Conservation (phyloP, 129 eudicot species). For the Cynara cardunculus region DNA sequence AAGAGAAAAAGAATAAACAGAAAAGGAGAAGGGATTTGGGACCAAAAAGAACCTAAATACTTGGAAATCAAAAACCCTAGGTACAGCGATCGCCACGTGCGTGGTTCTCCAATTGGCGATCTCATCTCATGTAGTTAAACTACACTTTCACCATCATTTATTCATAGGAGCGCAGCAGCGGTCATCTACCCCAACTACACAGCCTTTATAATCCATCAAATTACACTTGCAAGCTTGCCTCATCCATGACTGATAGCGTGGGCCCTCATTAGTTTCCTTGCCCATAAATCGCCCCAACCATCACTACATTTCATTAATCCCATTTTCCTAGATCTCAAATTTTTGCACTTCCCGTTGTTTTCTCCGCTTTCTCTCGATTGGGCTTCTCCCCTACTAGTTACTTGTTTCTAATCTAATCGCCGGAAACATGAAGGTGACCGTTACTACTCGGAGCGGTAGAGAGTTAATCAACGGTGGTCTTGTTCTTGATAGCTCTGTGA, state of each 20-base stretch:
- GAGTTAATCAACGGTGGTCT: slow-evolving; percentile 82
- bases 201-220: slow-evolving; percentile 38
- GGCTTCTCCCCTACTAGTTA: neutral
- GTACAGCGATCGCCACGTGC: neutral
- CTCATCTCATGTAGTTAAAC: neutral
- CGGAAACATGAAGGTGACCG: slow-evolving; percentile 75
- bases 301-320: neutral
- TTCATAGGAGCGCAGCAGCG: slow-evolving; percentile 16
- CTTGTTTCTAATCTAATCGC: neutral
- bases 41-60: neutral
- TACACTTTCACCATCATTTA: neutral
- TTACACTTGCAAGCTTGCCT: neutral
- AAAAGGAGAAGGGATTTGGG: neutral
- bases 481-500: slow-evolving; percentile 72
- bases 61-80: neutral
- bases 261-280: neutral
- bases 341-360: slow-evolving; percentile 8
- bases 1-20: too few species aligned
- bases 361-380: neutral
- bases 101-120: neutral
- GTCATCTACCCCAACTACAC: slow-evolving; percentile 56
- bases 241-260: neutral
- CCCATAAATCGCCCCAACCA: slow-evolving; percentile 13
- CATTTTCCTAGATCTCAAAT: neutral
- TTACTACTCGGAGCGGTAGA: slow-evolving; percentile 77